Conservation (phyloP, 306 rosid genomes). For the Spatholobus suberectus region DNA sequence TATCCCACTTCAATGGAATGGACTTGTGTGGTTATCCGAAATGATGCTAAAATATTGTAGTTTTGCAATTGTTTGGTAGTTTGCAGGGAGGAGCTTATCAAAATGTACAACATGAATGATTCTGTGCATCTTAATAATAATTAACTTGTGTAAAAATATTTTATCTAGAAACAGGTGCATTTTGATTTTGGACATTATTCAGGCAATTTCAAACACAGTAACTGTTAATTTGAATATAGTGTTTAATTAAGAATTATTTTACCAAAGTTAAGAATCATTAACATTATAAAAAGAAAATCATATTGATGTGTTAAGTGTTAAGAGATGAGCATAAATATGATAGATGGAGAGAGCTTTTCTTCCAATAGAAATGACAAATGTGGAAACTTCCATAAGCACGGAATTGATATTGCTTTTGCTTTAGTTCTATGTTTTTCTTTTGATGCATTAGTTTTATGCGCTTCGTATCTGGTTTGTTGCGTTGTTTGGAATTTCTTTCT, state of each 20-base stretch:
- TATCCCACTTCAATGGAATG: too few species aligned
- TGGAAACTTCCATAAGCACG: constrained; percentile 40
- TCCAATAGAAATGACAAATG: background rate
- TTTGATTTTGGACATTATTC: background rate
- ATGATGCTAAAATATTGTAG: background rate
- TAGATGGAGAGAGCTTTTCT: background rate
- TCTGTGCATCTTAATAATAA: background rate
- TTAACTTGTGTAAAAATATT: background rate
- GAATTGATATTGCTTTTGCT: constrained; percentile 23
- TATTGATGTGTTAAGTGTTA: background rate
- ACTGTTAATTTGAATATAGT: background rate
- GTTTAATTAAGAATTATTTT: background rate
- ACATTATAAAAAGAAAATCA: background rate
- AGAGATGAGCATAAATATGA: background rate
- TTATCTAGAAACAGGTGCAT: background rate
- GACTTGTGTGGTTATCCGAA: background rate
- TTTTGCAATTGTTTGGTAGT: background rate
- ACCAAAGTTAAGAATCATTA: background rate
- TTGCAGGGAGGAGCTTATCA: background rate
- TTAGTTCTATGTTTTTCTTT: background rate
- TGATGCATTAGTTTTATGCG: background rate
- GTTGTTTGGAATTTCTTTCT: constrained; percentile 14
- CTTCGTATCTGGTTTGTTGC: constrained; percentile 17
- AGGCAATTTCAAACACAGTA: background rate
- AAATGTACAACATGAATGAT: background rate